Conservation (phyloP, 805 yeast genomes). For the Myxozyma vanderwaltii region DNA sequence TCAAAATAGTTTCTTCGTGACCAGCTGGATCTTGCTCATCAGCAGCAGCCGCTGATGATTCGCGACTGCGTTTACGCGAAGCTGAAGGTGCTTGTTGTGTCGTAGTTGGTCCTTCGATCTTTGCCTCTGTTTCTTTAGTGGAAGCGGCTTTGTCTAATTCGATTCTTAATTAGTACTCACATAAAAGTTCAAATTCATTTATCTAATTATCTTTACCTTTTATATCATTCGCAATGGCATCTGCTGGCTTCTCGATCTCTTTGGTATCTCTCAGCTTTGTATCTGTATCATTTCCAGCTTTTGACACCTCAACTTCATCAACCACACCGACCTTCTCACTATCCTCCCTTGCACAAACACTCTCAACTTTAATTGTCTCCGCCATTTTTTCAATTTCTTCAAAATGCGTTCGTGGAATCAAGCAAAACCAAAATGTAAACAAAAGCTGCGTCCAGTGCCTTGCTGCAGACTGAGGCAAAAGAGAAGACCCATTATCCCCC, state of each 20-base stretch:
- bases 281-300: neutral
- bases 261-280: neutral
- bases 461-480: neutral
- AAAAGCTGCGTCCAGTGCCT: neutral
- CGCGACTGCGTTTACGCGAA: conserved; percentile 6
- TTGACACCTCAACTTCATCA: neutral
- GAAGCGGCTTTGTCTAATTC: neutral
- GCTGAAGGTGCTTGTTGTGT: neutral
- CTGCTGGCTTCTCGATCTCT: neutral
- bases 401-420: neutral
- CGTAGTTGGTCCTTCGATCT: neutral
- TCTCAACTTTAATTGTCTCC: neutral
- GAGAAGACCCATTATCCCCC: neutral
- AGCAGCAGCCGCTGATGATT: neutral
- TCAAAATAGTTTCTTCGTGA: neutral
- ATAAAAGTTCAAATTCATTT: neutral
- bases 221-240: neutral
- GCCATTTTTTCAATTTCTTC: neutral
- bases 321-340: neutral
- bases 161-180: too few relatives aligned
- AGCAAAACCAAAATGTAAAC: neutral
- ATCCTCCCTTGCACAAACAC: neutral
- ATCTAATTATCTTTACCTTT: neutral
- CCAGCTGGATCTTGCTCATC: neutral
- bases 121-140: neutral